Evolutionary conservation across 2,329 filamentous ascomycete genomes (phyloP).

Genomic region (Lasiodiplodia hormozganensis): DNA sequence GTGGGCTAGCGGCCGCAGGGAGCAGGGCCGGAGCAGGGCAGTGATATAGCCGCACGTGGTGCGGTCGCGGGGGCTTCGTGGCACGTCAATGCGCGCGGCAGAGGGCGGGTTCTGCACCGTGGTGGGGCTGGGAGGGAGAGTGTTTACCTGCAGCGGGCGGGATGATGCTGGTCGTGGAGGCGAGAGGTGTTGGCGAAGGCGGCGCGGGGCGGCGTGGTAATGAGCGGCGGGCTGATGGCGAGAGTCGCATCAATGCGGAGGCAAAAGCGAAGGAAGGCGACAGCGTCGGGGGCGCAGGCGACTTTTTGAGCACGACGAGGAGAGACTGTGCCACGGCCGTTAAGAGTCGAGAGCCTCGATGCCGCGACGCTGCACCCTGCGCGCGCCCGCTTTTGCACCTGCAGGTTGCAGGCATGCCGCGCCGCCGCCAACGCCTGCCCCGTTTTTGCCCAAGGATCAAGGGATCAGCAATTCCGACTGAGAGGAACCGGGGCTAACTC

Average conservation of each 20-base stretch:
- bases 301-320: conserved; percentile 14
- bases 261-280: conserved; percentile 21
- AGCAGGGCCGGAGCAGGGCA: conserved; percentile 11
- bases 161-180: conserved; percentile 11
- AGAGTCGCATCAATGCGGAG: conserved; percentile 25
- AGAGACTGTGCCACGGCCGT: conserved; percentile 22
- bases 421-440: conserved; percentile 23
- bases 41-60: conserved; percentile 13
- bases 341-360: conserved; percentile 21
- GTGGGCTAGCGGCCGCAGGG: conserved; percentile 21
- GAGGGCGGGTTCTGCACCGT: conserved; percentile 14
- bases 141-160: conserved; percentile 13
- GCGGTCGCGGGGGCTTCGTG: conserved; percentile 15
- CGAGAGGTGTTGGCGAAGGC: background rate
- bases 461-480: conserved; percentile 24
- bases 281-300: conserved; percentile 22
- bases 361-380: conserved; percentile 5
- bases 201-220: conserved; percentile 9
- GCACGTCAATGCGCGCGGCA: conserved; percentile 20
- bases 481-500: conserved; percentile 16
- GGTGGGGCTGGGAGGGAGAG: conserved; percentile 15
- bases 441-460: conserved; percentile 26
- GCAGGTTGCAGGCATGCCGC: conserved; percentile 14
- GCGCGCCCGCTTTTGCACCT: conserved; percentile 18
- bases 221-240: conserved; percentile 20